Evolutionary conservation across 306 rosid species (phyloP).

Genomic region (Trichosanthes cucumerina): DNA sequence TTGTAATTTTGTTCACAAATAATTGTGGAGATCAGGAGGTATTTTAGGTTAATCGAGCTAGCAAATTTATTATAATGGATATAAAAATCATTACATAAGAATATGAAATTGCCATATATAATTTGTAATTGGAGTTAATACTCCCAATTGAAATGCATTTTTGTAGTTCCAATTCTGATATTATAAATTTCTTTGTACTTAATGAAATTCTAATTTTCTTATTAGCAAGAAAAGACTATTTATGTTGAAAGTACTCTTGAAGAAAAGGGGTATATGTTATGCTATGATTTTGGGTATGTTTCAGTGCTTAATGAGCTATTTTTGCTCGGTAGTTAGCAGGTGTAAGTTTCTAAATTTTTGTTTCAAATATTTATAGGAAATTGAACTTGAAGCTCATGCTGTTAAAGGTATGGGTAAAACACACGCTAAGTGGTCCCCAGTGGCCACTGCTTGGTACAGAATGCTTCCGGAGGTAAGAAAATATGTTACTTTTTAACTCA

Average conservation of each 20-base stretch:
- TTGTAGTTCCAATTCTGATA: background rate
- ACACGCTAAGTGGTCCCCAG: conserved; percentile 98
- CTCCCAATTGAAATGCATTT: background rate
- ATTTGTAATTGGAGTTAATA: background rate
- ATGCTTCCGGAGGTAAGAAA: conserved; percentile 57
- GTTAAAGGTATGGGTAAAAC: conserved; percentile 91
- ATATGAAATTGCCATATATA: background rate
- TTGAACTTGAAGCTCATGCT: conserved; percentile 94
- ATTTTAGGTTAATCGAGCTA: background rate
- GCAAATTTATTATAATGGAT: background rate
- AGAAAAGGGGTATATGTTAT: background rate
- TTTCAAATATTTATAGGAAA: conserved; percentile 44
- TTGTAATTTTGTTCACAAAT: background rate
- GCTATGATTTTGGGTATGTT: background rate
- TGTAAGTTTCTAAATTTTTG: conserved; percentile 1
- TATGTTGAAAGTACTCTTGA: background rate
- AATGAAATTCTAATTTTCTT: background rate
- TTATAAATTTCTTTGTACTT: background rate
- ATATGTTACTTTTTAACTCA: background rate
- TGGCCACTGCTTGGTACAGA: conserved; percentile 92
- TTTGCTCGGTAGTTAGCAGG: background rate
- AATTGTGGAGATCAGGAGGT: background rate
- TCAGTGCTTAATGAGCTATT: background rate
- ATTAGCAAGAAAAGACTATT: background rate
- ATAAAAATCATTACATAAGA: background rate